Percentiles rank a stretch among this genome's conserved stretches.
phyloP scores from a whole-genome alignment of 768 basidiomycete genomes.

The Lyophyllum decastes region DNA sequence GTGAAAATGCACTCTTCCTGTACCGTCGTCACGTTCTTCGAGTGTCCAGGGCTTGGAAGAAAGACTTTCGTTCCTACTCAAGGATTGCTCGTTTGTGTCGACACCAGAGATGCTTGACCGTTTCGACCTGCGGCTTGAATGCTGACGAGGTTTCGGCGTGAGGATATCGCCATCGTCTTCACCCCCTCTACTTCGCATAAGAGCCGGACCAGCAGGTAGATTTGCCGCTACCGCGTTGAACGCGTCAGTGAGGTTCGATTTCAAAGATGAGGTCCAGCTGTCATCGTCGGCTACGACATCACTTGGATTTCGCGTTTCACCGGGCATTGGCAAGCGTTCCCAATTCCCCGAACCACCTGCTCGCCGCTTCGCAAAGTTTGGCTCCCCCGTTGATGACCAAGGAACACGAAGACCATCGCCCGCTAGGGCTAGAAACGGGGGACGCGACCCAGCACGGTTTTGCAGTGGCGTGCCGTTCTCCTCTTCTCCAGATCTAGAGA shows the following conservation, averaged over 20 bases:
- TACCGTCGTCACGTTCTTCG: conserved; percentile 39
- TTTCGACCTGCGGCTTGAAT: conserved; percentile 13
- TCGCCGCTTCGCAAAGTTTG: background rate
- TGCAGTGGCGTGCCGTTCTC: conserved; percentile 26
- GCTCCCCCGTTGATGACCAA: conserved; percentile 21
- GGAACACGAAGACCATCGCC: conserved; percentile 31
- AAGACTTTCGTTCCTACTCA: conserved; percentile 16
- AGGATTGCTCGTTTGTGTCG: conserved; percentile 3
- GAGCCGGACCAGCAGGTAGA: conserved; percentile 22
- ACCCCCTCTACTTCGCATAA: conserved; percentile 4
- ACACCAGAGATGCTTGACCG: conserved; percentile 6
- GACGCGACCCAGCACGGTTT: conserved; percentile 21
- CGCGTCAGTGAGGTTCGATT: conserved; percentile 46
- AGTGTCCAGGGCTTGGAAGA: conserved; percentile 36
- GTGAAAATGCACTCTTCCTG: conserved; percentile 38
- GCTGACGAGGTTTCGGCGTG: conserved; percentile 22
- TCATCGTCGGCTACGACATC: conserved; percentile 16
- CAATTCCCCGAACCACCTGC: conserved; percentile 5
- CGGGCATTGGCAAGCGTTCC: conserved; percentile 28
- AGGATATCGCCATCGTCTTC: conserved; percentile 22
- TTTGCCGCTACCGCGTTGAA: conserved; percentile 52
- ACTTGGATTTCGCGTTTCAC: conserved; percentile 12
- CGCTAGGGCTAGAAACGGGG: conserved; percentile 33
- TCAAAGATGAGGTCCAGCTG: conserved; percentile 44
- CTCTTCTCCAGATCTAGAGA: background rate